Base-by-base conservation (phyloP, 148 eudicot genomes). In the Amaranthus cruentus region DNA sequence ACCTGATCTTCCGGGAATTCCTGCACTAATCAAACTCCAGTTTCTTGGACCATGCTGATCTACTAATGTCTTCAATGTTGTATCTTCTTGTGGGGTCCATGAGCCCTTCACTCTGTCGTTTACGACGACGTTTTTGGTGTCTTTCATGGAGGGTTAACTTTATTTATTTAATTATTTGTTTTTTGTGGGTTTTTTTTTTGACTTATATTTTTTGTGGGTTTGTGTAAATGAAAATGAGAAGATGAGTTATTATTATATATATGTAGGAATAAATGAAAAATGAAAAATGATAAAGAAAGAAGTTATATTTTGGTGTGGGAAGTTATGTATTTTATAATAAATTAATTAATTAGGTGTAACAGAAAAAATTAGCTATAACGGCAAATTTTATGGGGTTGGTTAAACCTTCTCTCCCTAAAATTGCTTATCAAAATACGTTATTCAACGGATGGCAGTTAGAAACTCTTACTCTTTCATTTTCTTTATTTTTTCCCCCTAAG, bases 41-140 rank as follows among this genome's bases (percentile, higher is more conserved):
- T 88, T 90, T 0, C 89, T 81, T 0, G 96, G 83, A 0, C 96
- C 96, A 5, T 86, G 89, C 54, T 83, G 55, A 10, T 85, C 81
- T 38, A 88, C 92, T 4, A 88, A 73, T 71, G 77, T 78, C 2
- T 57, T 57, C n/a, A 90, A 66, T 4, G 69, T 53, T 1, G 74
- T 81, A 21, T 90, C 96, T 78, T 90, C 96, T 18, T 83, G 80
- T 2, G 90, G 88, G 46, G 79, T 85, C 96, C 96, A 90, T 6
- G 90, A 81, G 0, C 92, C 89, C 49, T 86, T 84, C 8, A 80
- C 74, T 73, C 77, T 80, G 38, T 63, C 80, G 57, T 50, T 56
- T 44, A 50, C 86, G 5, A 64, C 70, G 9, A 42, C 71, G 28
- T 57, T 47, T 66, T 42, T 51, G 2, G 6, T 18, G 7, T 46